Evolutionary conservation across 2,329 filamentous ascomycete genomes (phyloP), one percentile per base, ranked within the genome.

Genomic region (Fusarium hainanense): DNA sequence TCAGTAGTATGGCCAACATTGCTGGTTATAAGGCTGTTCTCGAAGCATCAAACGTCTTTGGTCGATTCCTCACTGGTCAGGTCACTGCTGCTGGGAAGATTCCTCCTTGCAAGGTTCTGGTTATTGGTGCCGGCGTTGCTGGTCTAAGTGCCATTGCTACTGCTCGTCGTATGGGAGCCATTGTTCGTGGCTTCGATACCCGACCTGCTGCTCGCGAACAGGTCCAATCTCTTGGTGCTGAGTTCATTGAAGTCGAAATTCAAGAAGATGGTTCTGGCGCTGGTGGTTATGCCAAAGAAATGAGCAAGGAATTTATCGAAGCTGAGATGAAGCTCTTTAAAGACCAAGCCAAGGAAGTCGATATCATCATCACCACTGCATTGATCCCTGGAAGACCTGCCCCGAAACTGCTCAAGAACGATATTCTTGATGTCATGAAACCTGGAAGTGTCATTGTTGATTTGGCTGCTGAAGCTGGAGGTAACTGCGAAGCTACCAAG

Each of bases 1-100:
- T 97, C 58, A 94, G 93, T 78, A 96, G 92, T 12, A 97, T 97
- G 94, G 93, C 94, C 64, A 97, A 97, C 74, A 97, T 97, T 81
- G 93, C 93, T 23, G 94, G 94, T 1, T 97, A 97, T 82, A 97
- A 97, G 80, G 94, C 93, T 42, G 93, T 97, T 2, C 83, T 97
- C 44, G 93, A 97, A 79, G 94, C 93, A 2, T 94, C 93, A 16
- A 97, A 97, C 79, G 89, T 92, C 68, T 97, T 97, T 79, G 93
- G 93, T 54, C 89, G 93, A 47, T 97, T 97, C 76, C 81, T 97
- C 71, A 97, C 93, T 14, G 94, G 93, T 28, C 94, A 97, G 78
- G 92, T 94, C 18, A 97, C 94, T 7, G 94, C 94, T 54, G 94
- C 94, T 56, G 94, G 94, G 48, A 90, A 96, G 85, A 96, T 97